These are phyloP conservation scores for Aeschynomene evenia DNA, from an alignment of 306 rosid species.

Conservation along the genomic window DNA sequence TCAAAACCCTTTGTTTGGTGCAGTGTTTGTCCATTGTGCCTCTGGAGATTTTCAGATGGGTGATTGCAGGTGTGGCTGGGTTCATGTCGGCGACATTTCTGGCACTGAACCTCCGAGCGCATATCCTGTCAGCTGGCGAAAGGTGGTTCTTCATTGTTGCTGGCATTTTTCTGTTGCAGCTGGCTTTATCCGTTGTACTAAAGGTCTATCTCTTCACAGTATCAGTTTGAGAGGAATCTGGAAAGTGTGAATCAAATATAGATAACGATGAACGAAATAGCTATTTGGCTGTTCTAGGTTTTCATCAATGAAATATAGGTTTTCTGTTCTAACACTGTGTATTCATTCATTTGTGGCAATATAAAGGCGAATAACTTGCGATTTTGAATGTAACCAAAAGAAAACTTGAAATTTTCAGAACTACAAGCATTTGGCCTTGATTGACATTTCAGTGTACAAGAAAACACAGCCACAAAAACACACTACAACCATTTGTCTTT, in stretches of 20 bases:
- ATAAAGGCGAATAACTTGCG: constrained; percentile 36
- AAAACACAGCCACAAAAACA: neutral
- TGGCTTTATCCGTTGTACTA: constrained; percentile 76
- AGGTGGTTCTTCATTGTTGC: constrained; percentile 93
- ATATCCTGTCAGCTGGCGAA: constrained; percentile 84
- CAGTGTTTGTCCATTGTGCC: constrained; percentile 94
- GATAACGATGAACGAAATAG: constrained; percentile 36
- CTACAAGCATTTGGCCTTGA: neutral
- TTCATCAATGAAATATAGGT: constrained; percentile 36
- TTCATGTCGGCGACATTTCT: constrained; percentile 90
- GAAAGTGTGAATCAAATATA: constrained; percentile 39
- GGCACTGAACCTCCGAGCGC: constrained; percentile 89
- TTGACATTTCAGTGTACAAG: neutral
- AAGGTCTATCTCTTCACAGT: constrained; percentile 81
- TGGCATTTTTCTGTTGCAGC: constrained; percentile 85
- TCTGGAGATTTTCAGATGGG: constrained; percentile 79
- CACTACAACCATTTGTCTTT: neutral
- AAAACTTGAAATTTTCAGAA: neutral
- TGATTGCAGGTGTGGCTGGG: constrained; percentile 83
- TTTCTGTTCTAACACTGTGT: constrained; percentile 29
- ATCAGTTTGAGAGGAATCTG: constrained; percentile 51
- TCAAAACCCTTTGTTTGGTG: constrained; percentile 30
- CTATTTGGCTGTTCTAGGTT: constrained; percentile 36
- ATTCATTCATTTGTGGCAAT: constrained; percentile 50
- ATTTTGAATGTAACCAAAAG: neutral